phyloP scores from a whole-genome alignment of 805 yeast species.

The Tetrapisispora nanseiensis region DNA sequence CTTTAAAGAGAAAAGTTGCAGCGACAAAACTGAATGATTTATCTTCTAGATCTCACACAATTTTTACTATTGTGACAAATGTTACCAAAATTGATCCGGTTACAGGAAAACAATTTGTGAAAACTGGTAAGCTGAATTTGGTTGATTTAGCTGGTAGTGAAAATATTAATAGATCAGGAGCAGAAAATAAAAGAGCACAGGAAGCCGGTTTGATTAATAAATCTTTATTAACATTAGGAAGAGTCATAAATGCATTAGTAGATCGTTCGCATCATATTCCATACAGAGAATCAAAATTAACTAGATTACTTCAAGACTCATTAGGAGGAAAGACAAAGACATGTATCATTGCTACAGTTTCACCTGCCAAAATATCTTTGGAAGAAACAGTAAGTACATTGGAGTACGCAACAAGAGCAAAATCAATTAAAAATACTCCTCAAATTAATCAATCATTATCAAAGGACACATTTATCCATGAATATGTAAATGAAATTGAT shows the following conservation, averaged over 20 bases:
- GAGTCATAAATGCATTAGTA: conserved; percentile 70
- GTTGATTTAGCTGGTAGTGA: conserved; percentile 96
- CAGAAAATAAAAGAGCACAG: conserved; percentile 70
- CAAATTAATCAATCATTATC: conserved; percentile 53
- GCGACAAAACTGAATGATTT: conserved; percentile 68
- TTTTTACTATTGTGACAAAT: conserved; percentile 58
- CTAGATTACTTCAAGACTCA: conserved; percentile 70
- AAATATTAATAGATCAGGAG: conserved; percentile 76
- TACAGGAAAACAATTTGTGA: conserved; percentile 41
- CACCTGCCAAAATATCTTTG: conserved; percentile 62
- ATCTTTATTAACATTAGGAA: conserved; percentile 71
- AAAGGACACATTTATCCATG: conserved; percentile 28
- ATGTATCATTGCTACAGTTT: conserved; percentile 70
- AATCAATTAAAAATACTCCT: conserved; percentile 58
- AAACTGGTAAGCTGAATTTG: conserved; percentile 61
- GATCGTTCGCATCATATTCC: conserved; percentile 66
- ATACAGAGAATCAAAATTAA: conserved; percentile 73
- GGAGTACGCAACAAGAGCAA: conserved; percentile 77
- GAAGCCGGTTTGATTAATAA: conserved; percentile 91
- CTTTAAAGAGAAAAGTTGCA: conserved; percentile 59
- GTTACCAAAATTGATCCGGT: conserved; percentile 40
- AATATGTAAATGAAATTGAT: conserved; percentile 47
- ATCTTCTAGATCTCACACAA: conserved; percentile 73
- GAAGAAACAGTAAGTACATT: conserved; percentile 75
- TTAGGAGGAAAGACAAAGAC: conserved; percentile 81